These are phyloP conservation scores for Starmerella apicola DNA, from an alignment of 805 yeast genomes.

Conservation along the genomic window DNA sequence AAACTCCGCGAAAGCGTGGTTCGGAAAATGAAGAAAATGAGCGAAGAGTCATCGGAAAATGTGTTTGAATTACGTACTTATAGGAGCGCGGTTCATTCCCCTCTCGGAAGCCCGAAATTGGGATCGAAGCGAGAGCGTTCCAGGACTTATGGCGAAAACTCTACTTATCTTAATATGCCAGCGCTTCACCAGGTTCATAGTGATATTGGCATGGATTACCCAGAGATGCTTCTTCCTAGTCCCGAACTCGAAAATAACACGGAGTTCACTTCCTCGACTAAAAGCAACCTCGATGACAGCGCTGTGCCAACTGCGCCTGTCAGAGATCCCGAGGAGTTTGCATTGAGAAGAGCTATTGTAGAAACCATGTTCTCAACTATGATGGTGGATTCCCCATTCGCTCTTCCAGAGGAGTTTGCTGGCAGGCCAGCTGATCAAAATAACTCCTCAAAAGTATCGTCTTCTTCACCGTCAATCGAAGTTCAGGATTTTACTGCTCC, in stretches of 20 bases:
- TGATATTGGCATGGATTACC: neutral
- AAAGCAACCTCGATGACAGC: constrained; percentile 2
- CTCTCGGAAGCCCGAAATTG: neutral
- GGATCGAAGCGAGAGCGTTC: neutral
- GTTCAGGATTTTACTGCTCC: neutral
- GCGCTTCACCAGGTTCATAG: neutral
- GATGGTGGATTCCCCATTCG: constrained; percentile 13
- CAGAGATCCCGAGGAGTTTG: constrained; percentile 15
- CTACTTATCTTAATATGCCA: too few relatives aligned
- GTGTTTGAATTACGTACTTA: neutral
- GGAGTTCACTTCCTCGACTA: constrained; percentile 6
- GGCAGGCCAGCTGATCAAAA: neutral
- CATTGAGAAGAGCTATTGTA: constrained; percentile 17
- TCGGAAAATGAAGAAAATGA: constrained; percentile 4
- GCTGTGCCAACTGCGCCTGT: constrained; percentile 24
- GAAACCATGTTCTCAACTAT: constrained; percentile 20
- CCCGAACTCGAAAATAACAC: constrained; percentile 69
- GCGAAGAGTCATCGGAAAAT: neutral
- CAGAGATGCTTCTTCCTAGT: constrained; percentile 61
- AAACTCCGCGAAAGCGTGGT: constrained; percentile 7
- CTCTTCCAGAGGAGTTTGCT: neutral
- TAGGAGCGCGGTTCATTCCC: neutral
- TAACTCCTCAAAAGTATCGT: neutral
- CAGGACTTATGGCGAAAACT: too few relatives aligned
- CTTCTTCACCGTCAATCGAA: too few relatives aligned